Evolutionary conservation across 805 yeast species (phyloP).

Genomic region (Pichia paraexigua): DNA sequence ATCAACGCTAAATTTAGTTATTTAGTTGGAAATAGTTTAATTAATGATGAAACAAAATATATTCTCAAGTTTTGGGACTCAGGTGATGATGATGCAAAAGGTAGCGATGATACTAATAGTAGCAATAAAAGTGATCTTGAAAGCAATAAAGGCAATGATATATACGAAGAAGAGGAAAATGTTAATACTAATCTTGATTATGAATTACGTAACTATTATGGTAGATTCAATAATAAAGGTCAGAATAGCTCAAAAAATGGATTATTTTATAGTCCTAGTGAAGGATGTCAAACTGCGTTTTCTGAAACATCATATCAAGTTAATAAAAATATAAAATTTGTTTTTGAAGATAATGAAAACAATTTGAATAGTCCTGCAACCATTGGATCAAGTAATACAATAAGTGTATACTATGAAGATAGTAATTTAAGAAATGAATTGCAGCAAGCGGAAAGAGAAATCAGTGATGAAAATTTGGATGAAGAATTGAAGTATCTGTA

Average conservation of each 20-base stretch:
- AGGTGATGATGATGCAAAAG: background rate
- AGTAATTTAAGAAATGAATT: slow-evolving; percentile 6
- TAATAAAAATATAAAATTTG: background rate
- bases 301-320: background rate
- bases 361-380: background rate
- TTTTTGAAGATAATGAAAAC: background rate
- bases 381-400: background rate
- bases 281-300: background rate
- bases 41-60: slow-evolving; percentile 1
- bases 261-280: background rate
- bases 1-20: background rate
- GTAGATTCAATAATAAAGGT: background rate
- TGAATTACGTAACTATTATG: background rate
- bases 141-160: background rate
- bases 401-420: background rate
- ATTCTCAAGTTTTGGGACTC: slow-evolving; percentile 1
- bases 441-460: slow-evolving; percentile 34
- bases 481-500: slow-evolving; percentile 25
- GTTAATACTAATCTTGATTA: background rate
- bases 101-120: background rate
- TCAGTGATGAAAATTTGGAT: slow-evolving; percentile 39
- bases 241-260: background rate
- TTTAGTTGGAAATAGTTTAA: background rate
- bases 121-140: background rate
- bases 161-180: background rate